A percentile compares a stretch with the other conserved stretches of the same genome.
Conservation (phyloP, 176 grass and related monocot species). For the Thalia dealbata region DNA sequence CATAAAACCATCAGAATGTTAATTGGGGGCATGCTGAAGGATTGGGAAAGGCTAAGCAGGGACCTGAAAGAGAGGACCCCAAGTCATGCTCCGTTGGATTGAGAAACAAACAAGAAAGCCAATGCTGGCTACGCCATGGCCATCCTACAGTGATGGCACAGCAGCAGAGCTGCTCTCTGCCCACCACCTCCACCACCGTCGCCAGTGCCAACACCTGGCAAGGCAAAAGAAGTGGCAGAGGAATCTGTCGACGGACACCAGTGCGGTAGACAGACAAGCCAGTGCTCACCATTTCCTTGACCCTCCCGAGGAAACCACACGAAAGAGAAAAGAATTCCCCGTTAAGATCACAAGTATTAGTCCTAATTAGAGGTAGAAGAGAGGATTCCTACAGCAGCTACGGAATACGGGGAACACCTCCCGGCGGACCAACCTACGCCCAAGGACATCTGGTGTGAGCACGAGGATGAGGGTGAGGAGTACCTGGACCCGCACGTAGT, state of each 20-base stretch:
- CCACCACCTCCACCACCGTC: not conserved
- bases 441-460: slow-evolving; percentile 2
- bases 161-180: not conserved
- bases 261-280: not conserved
- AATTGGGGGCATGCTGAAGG: not conserved
- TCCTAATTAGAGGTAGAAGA: not conserved
- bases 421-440: not conserved
- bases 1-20: not conserved
- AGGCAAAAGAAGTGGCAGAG: not conserved
- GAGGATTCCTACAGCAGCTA: not conserved
- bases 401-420: not conserved
- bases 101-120: not conserved
- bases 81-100: not conserved
- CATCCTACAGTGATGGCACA: not conserved
- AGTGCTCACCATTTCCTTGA: not conserved
- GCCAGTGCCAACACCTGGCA: not conserved
- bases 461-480: not conserved
- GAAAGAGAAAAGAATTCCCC: not conserved
- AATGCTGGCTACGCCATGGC: not conserved
- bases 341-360: not conserved
- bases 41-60: too few species aligned
- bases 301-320: not conserved
- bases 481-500: slow-evolving; percentile 95
- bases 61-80: not conserved
- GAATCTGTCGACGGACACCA: not conserved